Evolutionary conservation across 495 filamentous ascomycete genomes (phyloP), one percentile per base, ranked within the genome.

Genomic region (Niebla homalea): DNA sequence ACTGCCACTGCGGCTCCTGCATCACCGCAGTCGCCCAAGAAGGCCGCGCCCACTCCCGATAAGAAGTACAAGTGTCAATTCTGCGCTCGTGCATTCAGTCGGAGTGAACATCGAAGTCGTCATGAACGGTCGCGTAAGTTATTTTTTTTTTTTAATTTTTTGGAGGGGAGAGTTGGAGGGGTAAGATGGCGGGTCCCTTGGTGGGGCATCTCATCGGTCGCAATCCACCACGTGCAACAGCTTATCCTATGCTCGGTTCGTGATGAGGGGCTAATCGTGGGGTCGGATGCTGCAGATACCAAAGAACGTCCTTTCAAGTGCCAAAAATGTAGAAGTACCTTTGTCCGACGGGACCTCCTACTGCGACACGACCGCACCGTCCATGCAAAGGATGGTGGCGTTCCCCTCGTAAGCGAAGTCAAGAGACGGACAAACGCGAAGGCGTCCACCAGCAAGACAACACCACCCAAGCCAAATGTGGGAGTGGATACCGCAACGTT

Each of bases 61-160:
- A 87, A 89, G 73, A 96, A 94, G 68, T 98, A 98, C 79, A 95
- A 97, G 69, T 98, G 92, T 71, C 87, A 94, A 75, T 98, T 95
- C 69, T 98, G 92, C 74, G 87, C 85, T 67, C 79, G 92, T 63
- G 92, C 92, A 48, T 98, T 98, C 65, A 94, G 87, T 71, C 76
- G 93, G 64, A 95, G 88, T 64, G 93, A 98, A 67, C 92, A 98
- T 69, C 80, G 93, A 55, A 95, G 88, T 69, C 75, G 92, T 71
- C 92, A 98, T 70, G 92, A 98, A 67, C 76, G 92, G 68, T 95
- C 89, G 60, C 92, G 92, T 98, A 89, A 78, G 92, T 92, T 56
- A 50, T 48, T 54, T 50, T 36, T 37, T 46, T 49, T 47, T 32
- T 50, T 49, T 26, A 35, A 26, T 38, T 18, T 23, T 54, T 54